These are phyloP conservation scores for Monilinia vaccinii-corymbosi DNA, from an alignment of 2,329 filamentous ascomycete genomes.

Conservation along the genomic window DNA sequence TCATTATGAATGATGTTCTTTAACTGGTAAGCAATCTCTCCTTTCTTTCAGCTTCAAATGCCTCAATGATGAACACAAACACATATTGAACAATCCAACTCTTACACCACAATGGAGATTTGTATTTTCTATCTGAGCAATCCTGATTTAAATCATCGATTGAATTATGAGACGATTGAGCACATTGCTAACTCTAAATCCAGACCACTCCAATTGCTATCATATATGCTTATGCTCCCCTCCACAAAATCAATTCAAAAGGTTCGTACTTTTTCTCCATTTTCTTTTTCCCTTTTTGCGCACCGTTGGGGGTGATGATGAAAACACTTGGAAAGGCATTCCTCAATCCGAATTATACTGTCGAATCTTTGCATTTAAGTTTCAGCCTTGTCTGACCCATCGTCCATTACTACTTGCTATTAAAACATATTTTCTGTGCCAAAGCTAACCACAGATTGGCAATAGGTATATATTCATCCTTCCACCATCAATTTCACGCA, in stretches of 20 bases:
- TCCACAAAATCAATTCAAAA: constrained; percentile 16
- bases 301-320: constrained; percentile 29
- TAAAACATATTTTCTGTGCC: neutral
- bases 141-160: constrained; percentile 6
- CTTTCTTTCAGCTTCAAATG: constrained; percentile 11
- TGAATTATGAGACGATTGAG: neutral
- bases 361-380: constrained; percentile 33
- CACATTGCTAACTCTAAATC: neutral
- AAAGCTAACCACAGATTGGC: constrained; percentile 9
- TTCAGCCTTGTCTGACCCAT: constrained; percentile 38
- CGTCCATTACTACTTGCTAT: constrained; percentile 1
- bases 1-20: neutral
- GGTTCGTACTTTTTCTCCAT: constrained; percentile 22
- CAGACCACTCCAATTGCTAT: neutral
- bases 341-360: constrained; percentile 32
- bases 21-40: constrained; percentile 14
- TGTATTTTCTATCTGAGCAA: constrained; percentile 31
- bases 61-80: constrained; percentile 33
- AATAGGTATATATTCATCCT: constrained; percentile 27
- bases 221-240: neutral
- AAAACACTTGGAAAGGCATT: constrained; percentile 31
- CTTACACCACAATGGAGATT: constrained; percentile 32
- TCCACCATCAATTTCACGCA: constrained; percentile 12
- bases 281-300: constrained; percentile 1
- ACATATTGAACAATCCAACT: constrained; percentile 36